Evolutionary conservation across 768 basidiomycete species (phyloP), one percentile per base, ranked within the genome.

Genomic region (Suillus placidus): DNA sequence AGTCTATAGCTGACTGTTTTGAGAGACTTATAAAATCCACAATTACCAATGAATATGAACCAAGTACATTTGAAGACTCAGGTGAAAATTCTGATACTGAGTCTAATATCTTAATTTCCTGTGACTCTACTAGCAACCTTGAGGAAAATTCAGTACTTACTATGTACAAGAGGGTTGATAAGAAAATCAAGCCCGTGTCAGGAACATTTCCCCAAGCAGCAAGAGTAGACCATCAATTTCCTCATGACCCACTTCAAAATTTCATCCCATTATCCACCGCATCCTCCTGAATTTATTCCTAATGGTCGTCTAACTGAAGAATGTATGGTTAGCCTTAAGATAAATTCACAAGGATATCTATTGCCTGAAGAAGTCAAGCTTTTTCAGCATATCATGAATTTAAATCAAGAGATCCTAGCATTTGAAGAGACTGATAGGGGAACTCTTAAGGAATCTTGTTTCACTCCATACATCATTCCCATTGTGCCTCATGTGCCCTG

Each of bases 401-500:
- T 63, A 12, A 73, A 79, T 6, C 69, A 82, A 35, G 26, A 64
- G 0, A 79, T 62, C 0, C 79, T 84, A 38, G 80, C 82, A 0
- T 84, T 79, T 79, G 61, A 74, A 6, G 77, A 82, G 14, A 8
- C 34, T 0, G 77, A 84, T 62, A 26, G 34, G 47, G 63, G 52
- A 7, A 56, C 9, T 1, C 45, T 64, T 6, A 34, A 68, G 66
- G 52, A 69, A 3, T 71, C 80, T 4, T 80, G 68, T 62, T 81
- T 80, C 60, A 63, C 70, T 0, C 77, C 78, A 1, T 63, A 78
- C 5, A 68, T 71, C 0, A 77, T 80, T 7, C 77, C 77, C 0
- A 73, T 73, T 2, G 62, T 81, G 0, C 62, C 66, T 7, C 81
- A 83, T 66, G 70, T 49, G 0, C 81, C 75, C 0, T 80, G 77